These are phyloP conservation scores for Thymus mandschuricus DNA, from an alignment of 257 asterid genomes.

Conservation along the genomic window DNA sequence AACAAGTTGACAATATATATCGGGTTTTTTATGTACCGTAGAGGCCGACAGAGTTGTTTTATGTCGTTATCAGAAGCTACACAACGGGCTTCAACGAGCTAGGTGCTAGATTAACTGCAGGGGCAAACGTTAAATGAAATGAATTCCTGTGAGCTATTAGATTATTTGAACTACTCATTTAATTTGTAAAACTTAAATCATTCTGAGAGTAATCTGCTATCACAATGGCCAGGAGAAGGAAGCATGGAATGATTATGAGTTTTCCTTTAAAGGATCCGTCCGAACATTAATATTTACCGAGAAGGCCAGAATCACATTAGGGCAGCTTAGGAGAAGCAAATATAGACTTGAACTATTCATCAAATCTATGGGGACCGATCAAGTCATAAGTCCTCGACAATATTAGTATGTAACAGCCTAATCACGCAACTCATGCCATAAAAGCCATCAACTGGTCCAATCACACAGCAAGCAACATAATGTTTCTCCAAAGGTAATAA, in stretches of 20 bases:
- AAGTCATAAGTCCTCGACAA: background rate
- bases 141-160: background rate
- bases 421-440: background rate
- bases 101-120: slow-evolving; percentile 63
- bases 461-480: background rate
- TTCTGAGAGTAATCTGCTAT: too few species aligned
- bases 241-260: too few species aligned
- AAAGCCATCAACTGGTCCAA: background rate
- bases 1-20: background rate
- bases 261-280: background rate
- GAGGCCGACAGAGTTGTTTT: background rate
- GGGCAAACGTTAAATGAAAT: background rate
- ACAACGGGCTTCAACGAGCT: slow-evolving; percentile 46
- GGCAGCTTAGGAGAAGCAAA: background rate
- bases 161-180: background rate
- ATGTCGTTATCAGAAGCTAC: background rate
- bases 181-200: too few species aligned
- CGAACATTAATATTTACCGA: background rate
- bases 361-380: background rate
- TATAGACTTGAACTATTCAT: background rate
- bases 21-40: background rate
- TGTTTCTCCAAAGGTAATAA: background rate
- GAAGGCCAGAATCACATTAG: background rate
- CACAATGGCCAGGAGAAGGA: too few species aligned
- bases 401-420: background rate